Percentiles rank a stretch among this genome's conserved stretches.
Evolutionary conservation across 306 rosid genomes (phyloP).

Genomic region (Sophora flavescens): DNA sequence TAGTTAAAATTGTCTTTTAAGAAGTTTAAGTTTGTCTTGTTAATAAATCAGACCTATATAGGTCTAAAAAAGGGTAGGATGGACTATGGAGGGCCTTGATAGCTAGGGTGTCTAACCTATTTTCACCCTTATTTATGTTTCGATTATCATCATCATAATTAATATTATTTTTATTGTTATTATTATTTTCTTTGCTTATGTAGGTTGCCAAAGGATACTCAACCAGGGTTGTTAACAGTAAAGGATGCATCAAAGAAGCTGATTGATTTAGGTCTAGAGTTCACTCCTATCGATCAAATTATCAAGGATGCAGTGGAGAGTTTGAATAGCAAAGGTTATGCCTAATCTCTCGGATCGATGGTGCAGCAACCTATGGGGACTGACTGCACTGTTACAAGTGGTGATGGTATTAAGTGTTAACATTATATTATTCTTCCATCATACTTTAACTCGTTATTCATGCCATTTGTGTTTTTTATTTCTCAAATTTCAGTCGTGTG

Average conservation of each 20-base stretch:
- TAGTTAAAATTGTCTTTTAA: too few relatives aligned
- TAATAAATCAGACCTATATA: too few relatives aligned
- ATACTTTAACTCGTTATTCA: constrained; percentile 24
- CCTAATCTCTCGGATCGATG: constrained; percentile 49
- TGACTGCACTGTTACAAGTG: constrained; percentile 36
- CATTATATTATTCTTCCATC: background rate
- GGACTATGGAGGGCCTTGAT: too few relatives aligned
- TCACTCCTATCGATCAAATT: constrained; percentile 80
- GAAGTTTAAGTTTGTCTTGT: too few relatives aligned
- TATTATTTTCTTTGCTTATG: background rate
- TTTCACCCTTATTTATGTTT: background rate
- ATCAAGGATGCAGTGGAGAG: constrained; percentile 83
- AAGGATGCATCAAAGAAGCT: constrained; percentile 71
- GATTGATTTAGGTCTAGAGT: constrained; percentile 73
- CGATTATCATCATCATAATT: background rate
- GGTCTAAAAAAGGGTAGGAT: too few relatives aligned
- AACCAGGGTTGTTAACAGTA: constrained; percentile 72
- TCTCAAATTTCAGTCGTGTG: background rate
- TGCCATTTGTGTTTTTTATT: background rate
- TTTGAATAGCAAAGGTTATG: constrained; percentile 64
- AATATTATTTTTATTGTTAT: too few relatives aligned
- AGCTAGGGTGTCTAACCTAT: too few relatives aligned
- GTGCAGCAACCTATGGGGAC: background rate
- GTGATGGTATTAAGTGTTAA: background rate
- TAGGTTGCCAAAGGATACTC: constrained; percentile 74